Conservation (phyloP, 177 flowering plant species). For the Vitis hybrid region DNA sequence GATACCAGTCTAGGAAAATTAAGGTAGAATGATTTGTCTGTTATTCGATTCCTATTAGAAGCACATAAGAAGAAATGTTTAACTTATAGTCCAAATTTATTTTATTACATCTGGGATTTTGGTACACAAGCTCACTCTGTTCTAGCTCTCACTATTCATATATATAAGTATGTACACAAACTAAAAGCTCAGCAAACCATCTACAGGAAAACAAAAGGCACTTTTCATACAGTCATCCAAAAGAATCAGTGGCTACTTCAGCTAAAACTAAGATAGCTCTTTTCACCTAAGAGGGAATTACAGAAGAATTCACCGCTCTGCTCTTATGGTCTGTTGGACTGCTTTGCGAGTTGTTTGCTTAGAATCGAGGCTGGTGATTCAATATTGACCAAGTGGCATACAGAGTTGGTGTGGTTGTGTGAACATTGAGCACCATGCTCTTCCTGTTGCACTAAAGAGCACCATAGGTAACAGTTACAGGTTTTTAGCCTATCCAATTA, state of each 20-base stretch:
- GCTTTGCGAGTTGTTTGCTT: background rate
- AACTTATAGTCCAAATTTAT: constrained; percentile 14
- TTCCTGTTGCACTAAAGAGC: background rate
- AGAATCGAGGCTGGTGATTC: constrained; percentile 6
- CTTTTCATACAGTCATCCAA: background rate
- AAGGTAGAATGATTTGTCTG: background rate
- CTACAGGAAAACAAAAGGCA: constrained; percentile 6
- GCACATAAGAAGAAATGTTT: background rate
- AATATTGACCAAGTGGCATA: background rate
- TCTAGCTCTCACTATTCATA: constrained; percentile 14
- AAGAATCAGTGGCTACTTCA: constrained; percentile 16
- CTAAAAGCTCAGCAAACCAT: constrained; percentile 8
- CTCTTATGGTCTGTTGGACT: constrained; percentile 5
- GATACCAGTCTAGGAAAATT: background rate
- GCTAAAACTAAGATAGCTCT: constrained; percentile 4
- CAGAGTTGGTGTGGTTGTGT: background rate
- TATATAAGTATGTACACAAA: constrained; percentile 25
- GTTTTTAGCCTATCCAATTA: constrained; percentile 4
- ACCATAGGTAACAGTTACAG: background rate
- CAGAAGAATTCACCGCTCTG: background rate
- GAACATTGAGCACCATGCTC: background rate
- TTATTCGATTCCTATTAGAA: background rate
- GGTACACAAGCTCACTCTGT: constrained; percentile 17
- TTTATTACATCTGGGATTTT: constrained; percentile 21
- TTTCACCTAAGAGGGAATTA: background rate